Base-by-base conservation (phyloP, 2,329 filamentous ascomycete species). In the Penicillium sp. region DNA sequence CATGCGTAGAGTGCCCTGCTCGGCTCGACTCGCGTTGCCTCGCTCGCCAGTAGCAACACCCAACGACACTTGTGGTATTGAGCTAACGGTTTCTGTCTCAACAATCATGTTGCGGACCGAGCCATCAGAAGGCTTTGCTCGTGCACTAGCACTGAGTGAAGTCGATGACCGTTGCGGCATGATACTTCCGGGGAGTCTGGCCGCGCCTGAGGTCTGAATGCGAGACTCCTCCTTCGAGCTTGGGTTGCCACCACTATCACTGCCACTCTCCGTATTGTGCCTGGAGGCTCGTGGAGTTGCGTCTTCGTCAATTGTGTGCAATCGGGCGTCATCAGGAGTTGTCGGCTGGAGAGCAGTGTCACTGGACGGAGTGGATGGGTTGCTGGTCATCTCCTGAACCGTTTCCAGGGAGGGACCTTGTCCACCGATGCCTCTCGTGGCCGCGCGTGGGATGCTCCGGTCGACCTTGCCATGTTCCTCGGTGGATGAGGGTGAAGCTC, bases 11-110 rank as follows among this genome's bases (percentile, higher is more conserved):
- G 90, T 96, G 45, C 90, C 87, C 31, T 80, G 77, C 45, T 90
- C 88, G 59, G 86, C 86, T 17, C 84, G 82, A 20, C 87, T 87
- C n/a, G 83, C 76, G 15, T 70, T 78, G 22, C 80, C 79, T 61
- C 86, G 80, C 61, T 88, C 86, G 47, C 81, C 81, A 38, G 81
- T 76, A 28, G 77, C 82, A 39, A 86, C 86, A 37, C 89, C 88
- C 31, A 96, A 82, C 10, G 89, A 87, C 31, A 93, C 85, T 71
- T 96, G 93, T 11, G 93, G 92, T 56, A 97, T 90, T 3, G 93
- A 96, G 45, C 87, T 90, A 39, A 99, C 95, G 0, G 93, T 96
- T 76, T 99, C 95, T 0, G 95, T 97, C 79, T 99, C 95, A 14
- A 98, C 94, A 10, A 92, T 98, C 92, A 99, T 97, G 69, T 91